Evolutionary conservation across 495 filamentous ascomycete species (phyloP).

Genomic region (Penicillium simplicissimum): DNA sequence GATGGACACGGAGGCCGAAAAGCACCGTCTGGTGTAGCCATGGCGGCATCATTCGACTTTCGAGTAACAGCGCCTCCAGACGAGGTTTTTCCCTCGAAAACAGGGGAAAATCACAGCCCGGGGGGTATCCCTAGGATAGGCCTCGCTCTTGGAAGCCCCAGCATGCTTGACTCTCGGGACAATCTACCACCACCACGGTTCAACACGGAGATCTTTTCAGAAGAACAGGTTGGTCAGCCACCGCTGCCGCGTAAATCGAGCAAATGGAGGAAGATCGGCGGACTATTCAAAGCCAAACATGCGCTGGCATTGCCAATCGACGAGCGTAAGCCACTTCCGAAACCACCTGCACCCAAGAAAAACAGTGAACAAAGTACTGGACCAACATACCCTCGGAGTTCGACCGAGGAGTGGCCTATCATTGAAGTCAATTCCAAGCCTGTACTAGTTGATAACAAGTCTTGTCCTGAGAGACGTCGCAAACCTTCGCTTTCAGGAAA

Average conservation of each 20-base stretch:
- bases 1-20: conserved; percentile 24
- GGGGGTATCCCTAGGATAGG: conserved; percentile 47
- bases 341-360: background rate
- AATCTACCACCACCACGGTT: conserved; percentile 26
- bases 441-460: background rate
- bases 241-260: conserved; percentile 45
- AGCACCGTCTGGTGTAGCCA: conserved; percentile 12
- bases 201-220: conserved; percentile 17
- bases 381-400: conserved; percentile 4
- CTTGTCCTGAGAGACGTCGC: conserved; percentile 13
- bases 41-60: conserved; percentile 39
- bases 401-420: conserved; percentile 37
- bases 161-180: conserved; percentile 30
- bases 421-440: conserved; percentile 21
- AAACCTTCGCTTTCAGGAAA: conserved; percentile 23
- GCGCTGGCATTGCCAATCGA: conserved; percentile 28
- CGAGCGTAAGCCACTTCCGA: conserved; percentile 9
- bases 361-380: background rate
- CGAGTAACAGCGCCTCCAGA: conserved; percentile 34
- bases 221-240: conserved; percentile 26
- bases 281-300: conserved; percentile 50
- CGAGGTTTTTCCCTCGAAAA: conserved; percentile 23
- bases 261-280: conserved; percentile 60
- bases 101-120: conserved; percentile 14
- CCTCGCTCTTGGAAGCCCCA: conserved; percentile 56